Conservation (phyloP, 768 basidiomycete species). For the Phaeolepiota aurea region DNA sequence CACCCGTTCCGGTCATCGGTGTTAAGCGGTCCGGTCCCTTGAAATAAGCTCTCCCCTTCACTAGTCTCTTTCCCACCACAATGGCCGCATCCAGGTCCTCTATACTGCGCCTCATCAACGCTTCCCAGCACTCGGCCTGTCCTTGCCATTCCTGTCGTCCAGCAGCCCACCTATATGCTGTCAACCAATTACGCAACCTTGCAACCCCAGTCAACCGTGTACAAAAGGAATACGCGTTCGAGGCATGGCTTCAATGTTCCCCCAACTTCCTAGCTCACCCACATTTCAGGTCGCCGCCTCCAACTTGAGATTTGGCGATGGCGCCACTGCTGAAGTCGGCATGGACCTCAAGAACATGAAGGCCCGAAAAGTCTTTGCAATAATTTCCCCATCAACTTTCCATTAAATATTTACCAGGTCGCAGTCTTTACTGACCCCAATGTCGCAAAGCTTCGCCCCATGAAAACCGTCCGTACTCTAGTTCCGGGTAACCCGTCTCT, state of each 20-base stretch:
- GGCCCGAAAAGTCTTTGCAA: conserved; percentile 58
- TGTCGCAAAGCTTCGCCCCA: conserved; percentile 71
- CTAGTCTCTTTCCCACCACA: conserved; percentile 8
- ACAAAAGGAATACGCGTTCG: conserved; percentile 89
- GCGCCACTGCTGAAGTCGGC: conserved; percentile 84
- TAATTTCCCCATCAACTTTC: neutral
- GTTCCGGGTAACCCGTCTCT: neutral
- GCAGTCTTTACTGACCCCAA: conserved; percentile 91
- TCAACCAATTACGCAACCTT: conserved; percentile 60
- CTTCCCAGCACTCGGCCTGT: conserved; percentile 65
- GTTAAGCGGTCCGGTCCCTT: neutral
- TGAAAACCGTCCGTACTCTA: conserved; percentile 58
- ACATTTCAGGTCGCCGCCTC: conserved; percentile 74
- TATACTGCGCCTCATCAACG: conserved; percentile 69
- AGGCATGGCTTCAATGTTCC: no score
- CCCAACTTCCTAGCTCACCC: conserved; percentile 5
- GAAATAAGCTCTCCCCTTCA: neutral
- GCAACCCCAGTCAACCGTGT: conserved; percentile 68
- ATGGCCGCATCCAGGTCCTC: conserved; percentile 51
- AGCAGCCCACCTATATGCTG: conserved; percentile 31
- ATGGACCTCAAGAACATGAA: conserved; percentile 95
- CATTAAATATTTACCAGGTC: conserved; percentile 41
- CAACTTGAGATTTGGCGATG: conserved; percentile 84
- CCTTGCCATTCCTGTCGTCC: conserved; percentile 70
- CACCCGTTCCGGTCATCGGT: neutral